These are phyloP conservation scores for Colletotrichum cereale DNA, from an alignment of 2,329 filamentous ascomycete genomes.

Conservation along the genomic window DNA sequence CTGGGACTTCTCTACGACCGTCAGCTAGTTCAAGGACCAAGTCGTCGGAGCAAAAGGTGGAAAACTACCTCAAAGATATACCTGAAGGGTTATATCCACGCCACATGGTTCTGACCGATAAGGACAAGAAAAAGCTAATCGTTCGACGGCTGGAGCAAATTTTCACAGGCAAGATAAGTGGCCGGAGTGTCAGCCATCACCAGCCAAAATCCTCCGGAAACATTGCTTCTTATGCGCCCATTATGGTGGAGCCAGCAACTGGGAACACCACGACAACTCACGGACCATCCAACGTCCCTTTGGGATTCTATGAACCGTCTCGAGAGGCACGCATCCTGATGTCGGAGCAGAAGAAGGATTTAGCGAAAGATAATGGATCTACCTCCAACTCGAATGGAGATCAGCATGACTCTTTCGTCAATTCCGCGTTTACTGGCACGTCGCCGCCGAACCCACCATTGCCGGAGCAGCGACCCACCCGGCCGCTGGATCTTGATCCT, in stretches of 20 bases:
- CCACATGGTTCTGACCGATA: conserved; percentile 74
- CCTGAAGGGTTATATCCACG: conserved; percentile 76
- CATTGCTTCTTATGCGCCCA: conserved; percentile 38
- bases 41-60: conserved; percentile 70
- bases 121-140: conserved; percentile 80
- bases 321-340: conserved; percentile 65
- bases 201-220: conserved; percentile 43
- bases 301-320: conserved; percentile 47
- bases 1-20: conserved; percentile 55
- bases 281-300: conserved; percentile 48
- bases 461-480: conserved; percentile 81
- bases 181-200: conserved; percentile 51
- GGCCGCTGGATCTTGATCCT: conserved; percentile 82
- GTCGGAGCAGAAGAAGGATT: conserved; percentile 53
- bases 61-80: conserved; percentile 79
- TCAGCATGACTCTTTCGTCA: conserved; percentile 58
- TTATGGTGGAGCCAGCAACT: conserved; percentile 47
- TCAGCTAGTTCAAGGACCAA: conserved; percentile 52
- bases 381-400: conserved; percentile 63
- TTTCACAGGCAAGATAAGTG: conserved; percentile 77
- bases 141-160: conserved; percentile 83
- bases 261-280: conserved; percentile 48
- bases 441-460: conserved; percentile 56
- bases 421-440: conserved; percentile 51
- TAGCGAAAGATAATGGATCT: conserved; percentile 59